phyloP scores from a whole-genome alignment of 1,139 yeast species.

The Debaryomyces singareniensis region DNA sequence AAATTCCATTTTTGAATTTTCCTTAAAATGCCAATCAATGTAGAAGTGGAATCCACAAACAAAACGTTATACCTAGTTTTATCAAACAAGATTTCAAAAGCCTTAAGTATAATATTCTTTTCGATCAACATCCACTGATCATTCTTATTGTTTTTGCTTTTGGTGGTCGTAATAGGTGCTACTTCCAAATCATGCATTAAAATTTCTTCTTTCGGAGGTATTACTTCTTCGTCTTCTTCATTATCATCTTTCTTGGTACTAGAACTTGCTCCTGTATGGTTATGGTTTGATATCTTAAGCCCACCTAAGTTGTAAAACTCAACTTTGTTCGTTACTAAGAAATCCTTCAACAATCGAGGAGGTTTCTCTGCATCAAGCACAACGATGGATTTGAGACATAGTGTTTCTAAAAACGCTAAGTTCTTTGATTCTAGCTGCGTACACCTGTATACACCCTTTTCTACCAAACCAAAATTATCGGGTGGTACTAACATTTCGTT shows the following conservation, averaged over 20 bases:
- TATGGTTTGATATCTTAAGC: constrained; percentile 37
- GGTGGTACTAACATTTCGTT: constrained; percentile 77
- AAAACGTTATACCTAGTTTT: constrained; percentile 61
- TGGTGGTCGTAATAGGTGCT: constrained; percentile 12
- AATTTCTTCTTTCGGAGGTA: constrained; percentile 10
- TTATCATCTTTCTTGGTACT: constrained; percentile 7
- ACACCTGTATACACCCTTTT: constrained; percentile 62
- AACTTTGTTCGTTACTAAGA: constrained; percentile 38
- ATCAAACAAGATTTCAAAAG: constrained; percentile 59
- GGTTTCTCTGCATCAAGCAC: constrained; percentile 71
- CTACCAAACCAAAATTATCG: constrained; percentile 72
- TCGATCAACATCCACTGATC: constrained; percentile 73
- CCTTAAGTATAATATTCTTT: constrained; percentile 47
- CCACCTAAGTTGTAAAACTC: constrained; percentile 42
- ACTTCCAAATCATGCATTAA: constrained; percentile 5
- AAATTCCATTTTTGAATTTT: constrained; percentile 86
- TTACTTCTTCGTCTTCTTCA: constrained; percentile 9
- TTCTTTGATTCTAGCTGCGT: constrained; percentile 50
- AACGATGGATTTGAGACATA: constrained; percentile 50
- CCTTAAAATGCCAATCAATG: constrained; percentile 73
- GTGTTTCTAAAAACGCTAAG: constrained; percentile 60
- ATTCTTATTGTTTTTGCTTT: constrained; percentile 18
- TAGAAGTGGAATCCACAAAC: constrained; percentile 73
- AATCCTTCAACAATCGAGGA: constrained; percentile 43
- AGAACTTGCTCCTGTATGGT: constrained; percentile 24